Evolutionary conservation across 805 yeast genomes (phyloP).

Genomic region (Ogataea dorogensis): DNA sequence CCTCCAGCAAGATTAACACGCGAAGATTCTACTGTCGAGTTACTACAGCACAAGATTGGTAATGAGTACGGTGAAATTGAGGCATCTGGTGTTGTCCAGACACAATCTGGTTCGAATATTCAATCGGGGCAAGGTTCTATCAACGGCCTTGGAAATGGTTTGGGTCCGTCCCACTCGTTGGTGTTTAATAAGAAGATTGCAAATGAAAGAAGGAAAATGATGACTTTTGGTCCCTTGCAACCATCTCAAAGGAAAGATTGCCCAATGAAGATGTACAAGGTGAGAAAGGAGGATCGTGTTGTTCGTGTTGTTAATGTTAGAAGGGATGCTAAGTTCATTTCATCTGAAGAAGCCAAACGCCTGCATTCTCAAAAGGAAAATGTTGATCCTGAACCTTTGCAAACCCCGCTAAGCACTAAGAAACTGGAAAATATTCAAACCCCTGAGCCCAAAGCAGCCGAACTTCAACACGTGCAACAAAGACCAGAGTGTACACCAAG

Average conservation of each 20-base stretch:
- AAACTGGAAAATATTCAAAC: slow-evolving; percentile 1
- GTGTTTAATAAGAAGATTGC: slow-evolving; percentile 51
- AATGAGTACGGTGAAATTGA: slow-evolving; percentile 53
- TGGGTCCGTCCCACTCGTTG: slow-evolving; percentile 58
- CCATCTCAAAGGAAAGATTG: slow-evolving; percentile 7
- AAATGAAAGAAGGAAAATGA: slow-evolving; percentile 40
- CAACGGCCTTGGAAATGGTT: slow-evolving; percentile 41
- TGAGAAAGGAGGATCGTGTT: slow-evolving; percentile 24
- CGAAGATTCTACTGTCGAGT: slow-evolving; percentile 26
- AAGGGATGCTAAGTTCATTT: slow-evolving; percentile 20
- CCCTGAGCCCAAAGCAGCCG: slow-evolving; percentile 1
- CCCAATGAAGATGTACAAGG: slow-evolving; percentile 19
- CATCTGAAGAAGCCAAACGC: slow-evolving; percentile 23
- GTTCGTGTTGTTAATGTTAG: slow-evolving; percentile 21
- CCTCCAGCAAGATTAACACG: slow-evolving; percentile 27
- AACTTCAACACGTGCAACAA: not conserved
- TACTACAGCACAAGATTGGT: slow-evolving; percentile 21
- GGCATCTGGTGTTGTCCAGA: slow-evolving; percentile 54
- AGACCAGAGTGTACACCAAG: slow-evolving; percentile 2
- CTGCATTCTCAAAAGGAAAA: slow-evolving; percentile 16
- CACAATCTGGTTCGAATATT: slow-evolving; percentile 36
- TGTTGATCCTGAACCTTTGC: slow-evolving; percentile 1
- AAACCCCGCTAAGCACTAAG: slow-evolving; percentile 1
- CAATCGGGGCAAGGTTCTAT: slow-evolving; percentile 16
- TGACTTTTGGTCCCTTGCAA: slow-evolving; percentile 25